Conservation (phyloP, 2,329 filamentous ascomycete genomes). For the Xylariaceae sp. region DNA sequence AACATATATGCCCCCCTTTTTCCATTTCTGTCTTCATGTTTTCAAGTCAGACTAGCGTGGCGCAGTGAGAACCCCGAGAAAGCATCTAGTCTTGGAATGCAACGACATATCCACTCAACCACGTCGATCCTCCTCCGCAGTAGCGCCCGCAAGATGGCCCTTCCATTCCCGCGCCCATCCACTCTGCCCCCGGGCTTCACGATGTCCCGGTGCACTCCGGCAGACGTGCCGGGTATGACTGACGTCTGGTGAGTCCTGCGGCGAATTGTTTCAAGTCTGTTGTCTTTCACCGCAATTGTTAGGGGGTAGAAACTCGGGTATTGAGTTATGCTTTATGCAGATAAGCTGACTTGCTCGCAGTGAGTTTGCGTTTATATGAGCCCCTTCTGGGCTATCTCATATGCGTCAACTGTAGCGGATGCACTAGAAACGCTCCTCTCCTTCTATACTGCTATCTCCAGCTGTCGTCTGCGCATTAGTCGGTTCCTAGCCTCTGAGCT, state of each 20-base stretch:
- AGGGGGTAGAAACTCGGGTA: no score
- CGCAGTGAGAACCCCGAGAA: background rate
- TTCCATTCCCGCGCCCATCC: slow-evolving; percentile 20
- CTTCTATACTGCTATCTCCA: no score
- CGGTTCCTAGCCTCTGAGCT: no score
- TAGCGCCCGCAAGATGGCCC: slow-evolving; percentile 1
- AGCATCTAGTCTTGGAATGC: background rate
- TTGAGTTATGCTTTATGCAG: background rate
- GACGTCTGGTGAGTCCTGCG: slow-evolving; percentile 32
- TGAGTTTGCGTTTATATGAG: slow-evolving; percentile 2
- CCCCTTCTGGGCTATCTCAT: no score
- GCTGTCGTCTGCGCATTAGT: no score
- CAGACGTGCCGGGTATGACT: slow-evolving; percentile 31
- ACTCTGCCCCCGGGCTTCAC: slow-evolving; percentile 30
- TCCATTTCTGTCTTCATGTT: background rate
- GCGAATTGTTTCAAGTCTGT: no score
- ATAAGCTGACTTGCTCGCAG: background rate
- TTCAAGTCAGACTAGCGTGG: no score
- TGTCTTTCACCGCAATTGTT: no score
- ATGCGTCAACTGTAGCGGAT: no score
- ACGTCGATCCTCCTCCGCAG: background rate
- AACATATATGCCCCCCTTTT: no score
- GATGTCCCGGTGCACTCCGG: slow-evolving; percentile 33
- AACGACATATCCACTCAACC: background rate
- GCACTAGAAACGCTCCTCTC: no score